phyloP scores from a whole-genome alignment of 805 yeast genomes.

The Hyphopichia homilentoma region DNA sequence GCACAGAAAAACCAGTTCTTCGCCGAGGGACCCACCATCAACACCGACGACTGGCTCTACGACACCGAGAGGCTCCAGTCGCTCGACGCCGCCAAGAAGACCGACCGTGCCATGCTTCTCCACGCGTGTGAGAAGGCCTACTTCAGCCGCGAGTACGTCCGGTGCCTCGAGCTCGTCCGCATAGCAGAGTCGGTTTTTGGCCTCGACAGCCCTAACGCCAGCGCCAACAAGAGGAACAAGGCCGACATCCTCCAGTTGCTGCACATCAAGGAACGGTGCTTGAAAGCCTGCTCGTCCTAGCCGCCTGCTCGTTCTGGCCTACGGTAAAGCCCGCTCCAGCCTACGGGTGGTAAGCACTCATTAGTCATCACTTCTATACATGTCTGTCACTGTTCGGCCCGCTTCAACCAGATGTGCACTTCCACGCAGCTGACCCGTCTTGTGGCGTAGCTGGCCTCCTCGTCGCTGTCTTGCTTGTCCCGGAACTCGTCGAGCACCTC shows the following conservation, averaged over 20 bases:
- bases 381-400: no score
- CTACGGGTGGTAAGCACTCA: no score
- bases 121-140: constrained; percentile 64
- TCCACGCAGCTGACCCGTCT: constrained; percentile 49
- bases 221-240: constrained; percentile 34
- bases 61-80: constrained; percentile 20
- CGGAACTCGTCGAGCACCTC: constrained; percentile 69
- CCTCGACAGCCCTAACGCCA: constrained; percentile 16
- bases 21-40: constrained; percentile 54
- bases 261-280: constrained; percentile 40
- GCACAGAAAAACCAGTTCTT: constrained; percentile 50
- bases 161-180: constrained; percentile 47
- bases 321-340: no score
- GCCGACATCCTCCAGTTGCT: constrained; percentile 51
- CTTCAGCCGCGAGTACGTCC: constrained; percentile 47
- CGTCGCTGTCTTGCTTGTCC: constrained; percentile 5
- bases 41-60: constrained; percentile 43
- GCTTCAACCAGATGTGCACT: constrained; percentile 35
- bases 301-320: no score
- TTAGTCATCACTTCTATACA: no score
- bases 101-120: constrained; percentile 51
- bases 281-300: constrained; percentile 10
- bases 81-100: constrained; percentile 37
- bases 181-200: constrained; percentile 31
- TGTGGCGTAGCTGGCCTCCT: constrained; percentile 23